A percentile compares a stretch with the other conserved stretches of the same genome.
phyloP scores from a whole-genome alignment of 2,329 filamentous ascomycete genomes.

The Nemania serpens region DNA sequence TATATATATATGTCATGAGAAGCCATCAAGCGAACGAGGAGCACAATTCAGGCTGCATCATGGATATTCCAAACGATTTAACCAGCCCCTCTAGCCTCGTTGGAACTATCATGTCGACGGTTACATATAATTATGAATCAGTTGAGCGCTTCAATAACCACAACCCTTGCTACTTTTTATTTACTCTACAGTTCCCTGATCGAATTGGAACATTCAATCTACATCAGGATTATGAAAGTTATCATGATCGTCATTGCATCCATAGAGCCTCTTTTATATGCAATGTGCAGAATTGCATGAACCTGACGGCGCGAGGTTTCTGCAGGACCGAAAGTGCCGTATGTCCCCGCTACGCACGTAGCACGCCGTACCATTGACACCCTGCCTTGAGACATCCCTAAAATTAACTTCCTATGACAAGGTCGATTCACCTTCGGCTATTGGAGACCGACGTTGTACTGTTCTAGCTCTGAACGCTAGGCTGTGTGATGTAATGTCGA shows the following conservation, averaged over 20 bases:
- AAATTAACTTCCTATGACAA: constrained; percentile 5
- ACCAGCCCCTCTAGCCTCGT: no score
- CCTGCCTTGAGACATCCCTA: constrained; percentile 1
- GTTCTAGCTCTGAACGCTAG: constrained; percentile 4
- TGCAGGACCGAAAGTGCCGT: background rate
- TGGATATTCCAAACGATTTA: no score
- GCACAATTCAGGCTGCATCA: no score
- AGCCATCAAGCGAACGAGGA: no score
- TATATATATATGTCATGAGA: no score
- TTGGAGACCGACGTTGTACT: background rate
- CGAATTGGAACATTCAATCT: constrained; percentile 18
- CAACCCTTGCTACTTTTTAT: constrained; percentile 11
- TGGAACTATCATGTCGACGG: no score
- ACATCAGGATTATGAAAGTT: constrained; percentile 21
- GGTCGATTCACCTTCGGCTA: background rate
- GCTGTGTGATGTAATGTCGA: constrained; percentile 2
- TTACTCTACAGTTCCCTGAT: constrained; percentile 25
- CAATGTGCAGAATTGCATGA: constrained; percentile 16
- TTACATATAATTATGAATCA: background rate
- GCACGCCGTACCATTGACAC: constrained; percentile 3
- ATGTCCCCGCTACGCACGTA: background rate
- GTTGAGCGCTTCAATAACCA: background rate
- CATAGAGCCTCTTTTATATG: constrained; percentile 1
- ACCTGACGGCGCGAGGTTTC: background rate
- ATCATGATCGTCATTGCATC: constrained; percentile 20